Percentiles rank a stretch among this genome's conserved stretches.
Evolutionary conservation across 176 grass and related monocot genomes (phyloP).

Genomic region (Lolium perenne): DNA sequence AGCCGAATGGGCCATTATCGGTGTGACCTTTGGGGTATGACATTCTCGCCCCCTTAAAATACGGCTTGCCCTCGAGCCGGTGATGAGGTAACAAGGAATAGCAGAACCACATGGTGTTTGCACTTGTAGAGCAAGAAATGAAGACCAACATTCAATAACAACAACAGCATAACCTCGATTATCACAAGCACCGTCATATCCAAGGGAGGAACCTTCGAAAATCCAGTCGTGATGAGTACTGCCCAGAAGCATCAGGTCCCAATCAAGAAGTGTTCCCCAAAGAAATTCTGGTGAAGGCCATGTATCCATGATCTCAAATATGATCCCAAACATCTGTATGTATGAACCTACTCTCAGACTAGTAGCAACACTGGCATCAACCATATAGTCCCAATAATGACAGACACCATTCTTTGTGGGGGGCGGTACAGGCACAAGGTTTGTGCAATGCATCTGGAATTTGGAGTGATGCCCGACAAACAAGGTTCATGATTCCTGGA

Average conservation of each 20-base stretch:
- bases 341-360: background rate
- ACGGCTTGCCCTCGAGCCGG: background rate
- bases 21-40: too few species aligned
- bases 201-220: background rate
- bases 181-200: background rate
- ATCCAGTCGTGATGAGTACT: background rate
- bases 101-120: background rate
- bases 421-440: too few species aligned
- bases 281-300: background rate
- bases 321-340: background rate
- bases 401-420: background rate
- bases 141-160: background rate
- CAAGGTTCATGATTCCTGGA: background rate
- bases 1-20: too few species aligned
- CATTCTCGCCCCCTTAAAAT: background rate
- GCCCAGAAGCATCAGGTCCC: background rate
- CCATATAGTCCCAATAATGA: background rate
- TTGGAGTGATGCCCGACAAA: background rate
- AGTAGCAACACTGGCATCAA: background rate
- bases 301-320: background rate
- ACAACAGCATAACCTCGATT: background rate
- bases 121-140: background rate
- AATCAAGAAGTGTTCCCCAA: background rate
- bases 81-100: background rate
- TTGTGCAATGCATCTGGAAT: background rate